phyloP scores from a whole-genome alignment of 1,284 basidiomycete species.

The Puccinia hordei region DNA sequence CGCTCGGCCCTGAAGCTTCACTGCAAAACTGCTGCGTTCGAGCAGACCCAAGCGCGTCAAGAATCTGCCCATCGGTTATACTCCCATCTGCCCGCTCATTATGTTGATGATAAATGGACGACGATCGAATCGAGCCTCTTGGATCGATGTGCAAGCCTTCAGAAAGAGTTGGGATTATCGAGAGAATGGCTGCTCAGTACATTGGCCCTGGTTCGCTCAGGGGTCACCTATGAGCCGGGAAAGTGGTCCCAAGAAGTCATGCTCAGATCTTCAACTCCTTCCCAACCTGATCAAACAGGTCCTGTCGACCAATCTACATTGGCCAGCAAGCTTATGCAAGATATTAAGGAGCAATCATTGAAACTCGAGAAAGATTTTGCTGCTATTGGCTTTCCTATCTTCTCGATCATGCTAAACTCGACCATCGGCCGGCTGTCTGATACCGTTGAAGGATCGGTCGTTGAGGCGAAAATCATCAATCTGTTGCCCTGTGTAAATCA shows the following conservation, averaged over 20 bases:
- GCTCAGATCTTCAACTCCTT: conserved; percentile 10
- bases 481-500: conserved; percentile 70
- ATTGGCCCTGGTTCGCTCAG: conserved; percentile 55
- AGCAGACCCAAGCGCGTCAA: conserved; percentile 74
- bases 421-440: conserved; percentile 60
- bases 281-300: background rate
- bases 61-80: conserved; percentile 70
- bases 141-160: conserved; percentile 52
- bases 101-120: conserved; percentile 64
- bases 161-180: conserved; percentile 53
- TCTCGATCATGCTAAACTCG: conserved; percentile 64
- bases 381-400: conserved; percentile 69
- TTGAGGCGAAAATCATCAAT: conserved; percentile 68
- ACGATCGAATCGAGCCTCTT: conserved; percentile 52
- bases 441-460: conserved; percentile 68
- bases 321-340: conserved; percentile 64
- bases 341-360: conserved; percentile 64
- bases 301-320: conserved; percentile 54
- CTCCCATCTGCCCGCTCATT: conserved; percentile 76
- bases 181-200: conserved; percentile 55
- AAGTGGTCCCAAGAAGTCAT: conserved; percentile 53
- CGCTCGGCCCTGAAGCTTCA: conserved; percentile 83
- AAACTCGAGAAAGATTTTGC: conserved; percentile 68
- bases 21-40: conserved; percentile 78
- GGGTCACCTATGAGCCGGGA: conserved; percentile 52